These are phyloP conservation scores for Leccinum imitatum DNA, from an alignment of 768 basidiomycete species.

Conservation along the genomic window DNA sequence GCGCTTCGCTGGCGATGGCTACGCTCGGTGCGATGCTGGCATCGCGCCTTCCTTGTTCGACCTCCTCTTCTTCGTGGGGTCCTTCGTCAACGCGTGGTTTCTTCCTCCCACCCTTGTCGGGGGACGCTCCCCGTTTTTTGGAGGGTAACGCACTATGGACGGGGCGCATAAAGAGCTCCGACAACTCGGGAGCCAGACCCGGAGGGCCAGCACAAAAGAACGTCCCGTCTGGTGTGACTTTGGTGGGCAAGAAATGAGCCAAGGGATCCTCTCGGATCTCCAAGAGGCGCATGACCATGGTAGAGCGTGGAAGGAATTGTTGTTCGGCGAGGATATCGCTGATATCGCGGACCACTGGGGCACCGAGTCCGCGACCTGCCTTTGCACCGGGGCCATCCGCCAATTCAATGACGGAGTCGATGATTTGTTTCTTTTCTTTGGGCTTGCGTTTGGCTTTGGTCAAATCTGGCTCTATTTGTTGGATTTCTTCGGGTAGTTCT, in stretches of 20 bases:
- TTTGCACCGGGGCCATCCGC: conserved; percentile 57
- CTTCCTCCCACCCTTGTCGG: conserved; percentile 55
- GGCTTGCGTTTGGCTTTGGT: conserved; percentile 48
- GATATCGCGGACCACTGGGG: conserved; percentile 53
- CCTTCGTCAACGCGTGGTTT: conserved; percentile 57
- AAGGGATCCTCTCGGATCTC: conserved; percentile 85
- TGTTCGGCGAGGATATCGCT: conserved; percentile 77
- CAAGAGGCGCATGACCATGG: conserved; percentile 80
- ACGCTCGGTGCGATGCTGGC: conserved; percentile 62
- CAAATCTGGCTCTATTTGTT: conserved; percentile 33
- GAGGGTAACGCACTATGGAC: conserved; percentile 44
- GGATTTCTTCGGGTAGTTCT: conserved; percentile 36
- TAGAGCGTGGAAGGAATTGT: conserved; percentile 81
- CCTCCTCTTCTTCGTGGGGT: conserved; percentile 53
- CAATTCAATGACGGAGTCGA: conserved; percentile 88
- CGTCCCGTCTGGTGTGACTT: conserved; percentile 64
- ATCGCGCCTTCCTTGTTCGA: conserved; percentile 71
- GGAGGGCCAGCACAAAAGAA: conserved; percentile 86
- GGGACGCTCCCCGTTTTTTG: conserved; percentile 62
- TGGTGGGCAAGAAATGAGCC: conserved; percentile 82
- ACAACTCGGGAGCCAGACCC: conserved; percentile 78
- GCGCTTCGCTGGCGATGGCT: conserved; percentile 53
- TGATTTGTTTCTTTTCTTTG: conserved; percentile 83
- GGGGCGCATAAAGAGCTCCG: conserved; percentile 82
- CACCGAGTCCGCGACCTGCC: conserved; percentile 57